These are phyloP conservation scores for Amanita thiersii DNA, from an alignment of 768 basidiomycete genomes.

Conservation along the genomic window DNA sequence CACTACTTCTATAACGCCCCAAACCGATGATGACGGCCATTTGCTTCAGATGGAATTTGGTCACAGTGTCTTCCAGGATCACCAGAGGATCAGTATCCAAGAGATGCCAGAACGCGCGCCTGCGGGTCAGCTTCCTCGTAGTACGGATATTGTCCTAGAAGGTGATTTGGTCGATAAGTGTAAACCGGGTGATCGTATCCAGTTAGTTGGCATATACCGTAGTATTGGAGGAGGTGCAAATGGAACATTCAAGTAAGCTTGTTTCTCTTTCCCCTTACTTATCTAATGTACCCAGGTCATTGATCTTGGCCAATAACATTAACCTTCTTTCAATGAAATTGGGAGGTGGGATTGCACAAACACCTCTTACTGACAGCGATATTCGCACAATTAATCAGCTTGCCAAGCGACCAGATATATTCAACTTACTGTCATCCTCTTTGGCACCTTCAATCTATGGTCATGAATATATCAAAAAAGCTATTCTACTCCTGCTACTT, in stretches of 20 bases:
- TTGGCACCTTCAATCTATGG: slow-evolving; percentile 97
- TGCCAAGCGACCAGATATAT: slow-evolving; percentile 80
- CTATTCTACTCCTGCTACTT: slow-evolving; percentile 85
- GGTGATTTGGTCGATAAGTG: slow-evolving; percentile 96
- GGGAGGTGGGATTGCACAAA: slow-evolving; percentile 92
- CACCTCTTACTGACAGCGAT: slow-evolving; percentile 85
- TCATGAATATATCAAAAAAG: slow-evolving; percentile 92
- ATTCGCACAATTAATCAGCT: slow-evolving; percentile 95
- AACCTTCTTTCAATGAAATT: slow-evolving; percentile 91
- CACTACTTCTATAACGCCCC: slow-evolving; percentile 79
- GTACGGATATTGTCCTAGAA: slow-evolving; percentile 92
- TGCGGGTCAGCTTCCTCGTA: slow-evolving; percentile 91
- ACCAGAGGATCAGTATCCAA: slow-evolving; percentile 96
- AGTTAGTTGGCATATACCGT: slow-evolving; percentile 91
- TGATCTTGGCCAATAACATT: slow-evolving; percentile 92
- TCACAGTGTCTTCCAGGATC: slow-evolving; percentile 85
- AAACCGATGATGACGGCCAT: slow-evolving; percentile 86
- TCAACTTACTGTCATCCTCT: slow-evolving; percentile 83
- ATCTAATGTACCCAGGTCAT: slow-evolving; percentile 47
- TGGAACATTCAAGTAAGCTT: slow-evolving; percentile 86
- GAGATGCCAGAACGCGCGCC: slow-evolving; percentile 99
- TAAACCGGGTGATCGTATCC: slow-evolving; percentile 97
- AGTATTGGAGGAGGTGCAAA: slow-evolving; percentile 87
- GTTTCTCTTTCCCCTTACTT: slow-evolving; percentile 9
- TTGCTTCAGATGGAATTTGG: slow-evolving; percentile 90